Conservation (phyloP, 352 stramenopile genomes). For the Globisporangium canariense region DNA sequence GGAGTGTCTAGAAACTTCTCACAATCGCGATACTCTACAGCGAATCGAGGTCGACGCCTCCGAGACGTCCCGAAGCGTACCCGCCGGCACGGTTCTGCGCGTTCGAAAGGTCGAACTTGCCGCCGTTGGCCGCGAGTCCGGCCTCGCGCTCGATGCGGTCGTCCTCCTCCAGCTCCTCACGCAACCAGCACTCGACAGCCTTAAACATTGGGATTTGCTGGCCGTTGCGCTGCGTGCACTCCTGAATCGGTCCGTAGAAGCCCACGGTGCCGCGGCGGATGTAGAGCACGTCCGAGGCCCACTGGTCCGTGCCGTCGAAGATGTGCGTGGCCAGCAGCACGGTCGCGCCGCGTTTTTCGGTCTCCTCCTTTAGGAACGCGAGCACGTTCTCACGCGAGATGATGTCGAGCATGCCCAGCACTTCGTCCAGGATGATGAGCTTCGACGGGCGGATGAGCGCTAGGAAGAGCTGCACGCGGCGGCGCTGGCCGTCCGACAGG, state of each 20-base stretch:
- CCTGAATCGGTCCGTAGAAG: slow-evolving; percentile 61
- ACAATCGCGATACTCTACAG: slow-evolving; percentile 11
- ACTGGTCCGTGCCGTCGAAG: slow-evolving; percentile 97
- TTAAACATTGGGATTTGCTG: slow-evolving; percentile 87
- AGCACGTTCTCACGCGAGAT: slow-evolving; percentile 94
- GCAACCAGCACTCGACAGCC: slow-evolving; percentile 91
- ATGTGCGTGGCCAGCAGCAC: slow-evolving; percentile 92
- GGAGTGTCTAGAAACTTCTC: background rate
- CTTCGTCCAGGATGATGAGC: slow-evolving; percentile 97
- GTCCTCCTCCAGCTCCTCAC: slow-evolving; percentile 86
- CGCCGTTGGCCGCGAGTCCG: slow-evolving; percentile 19
- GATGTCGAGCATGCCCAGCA: slow-evolving; percentile 97
- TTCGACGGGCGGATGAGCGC: slow-evolving; percentile 95
- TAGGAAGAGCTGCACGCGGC: slow-evolving; percentile 95
- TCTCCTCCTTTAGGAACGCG: slow-evolving; percentile 88
- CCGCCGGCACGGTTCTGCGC: slow-evolving; percentile 73
- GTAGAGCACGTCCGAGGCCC: slow-evolving; percentile 94
- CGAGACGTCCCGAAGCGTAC: slow-evolving; percentile 67
- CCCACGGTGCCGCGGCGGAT: slow-evolving; percentile 62
- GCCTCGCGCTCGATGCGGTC: slow-evolving; percentile 69
- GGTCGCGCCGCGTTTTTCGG: slow-evolving; percentile 50
- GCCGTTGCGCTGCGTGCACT: slow-evolving; percentile 60
- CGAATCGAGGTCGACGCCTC: slow-evolving; percentile 46
- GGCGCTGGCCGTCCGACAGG: slow-evolving; percentile 77
- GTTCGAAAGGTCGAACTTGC: slow-evolving; percentile 55